These are phyloP conservation scores for Pythium phragmiticola DNA, from an alignment of 352 stramenopile genomes.

Conservation along the genomic window DNA sequence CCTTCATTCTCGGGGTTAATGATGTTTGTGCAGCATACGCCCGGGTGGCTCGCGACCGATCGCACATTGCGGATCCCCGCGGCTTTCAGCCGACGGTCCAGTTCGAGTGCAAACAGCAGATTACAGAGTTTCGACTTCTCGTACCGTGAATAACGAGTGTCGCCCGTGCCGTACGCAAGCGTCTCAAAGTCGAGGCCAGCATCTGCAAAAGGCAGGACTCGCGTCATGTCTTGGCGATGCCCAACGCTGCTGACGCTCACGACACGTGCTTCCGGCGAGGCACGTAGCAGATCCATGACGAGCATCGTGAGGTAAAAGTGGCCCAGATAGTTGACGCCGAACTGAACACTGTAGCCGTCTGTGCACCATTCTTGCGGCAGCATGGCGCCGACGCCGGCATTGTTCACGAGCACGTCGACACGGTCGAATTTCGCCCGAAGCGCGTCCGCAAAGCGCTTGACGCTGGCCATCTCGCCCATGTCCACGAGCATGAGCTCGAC, in stretches of 20 bases:
- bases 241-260: conserved; percentile 43
- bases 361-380: not conserved
- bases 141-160: conserved; percentile 32
- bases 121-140: conserved; percentile 48
- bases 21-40: conserved; percentile 15
- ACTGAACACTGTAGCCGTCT: conserved; percentile 39
- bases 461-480: conserved; percentile 23
- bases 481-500: conserved; percentile 31
- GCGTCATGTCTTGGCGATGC: conserved; percentile 31
- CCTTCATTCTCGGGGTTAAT: conserved; percentile 31
- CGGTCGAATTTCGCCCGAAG: conserved; percentile 27
- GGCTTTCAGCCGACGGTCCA: conserved; percentile 36
- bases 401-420: conserved; percentile 36
- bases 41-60: conserved; percentile 28
- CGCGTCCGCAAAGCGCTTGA: conserved; percentile 21
- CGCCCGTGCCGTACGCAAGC: conserved; percentile 28
- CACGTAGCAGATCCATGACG: conserved; percentile 36
- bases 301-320: conserved; percentile 52
- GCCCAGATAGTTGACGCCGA: conserved; percentile 51
- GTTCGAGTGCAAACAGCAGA: conserved; percentile 50
- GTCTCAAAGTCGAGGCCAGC: conserved; percentile 28
- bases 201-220: not conserved
- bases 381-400: conserved; percentile 29
- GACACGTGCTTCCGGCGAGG: conserved; percentile 28
- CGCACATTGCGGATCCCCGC: conserved; percentile 32